Base-by-base conservation (phyloP, 352 stramenopile genomes). In the Globisporangium nodosum region DNA sequence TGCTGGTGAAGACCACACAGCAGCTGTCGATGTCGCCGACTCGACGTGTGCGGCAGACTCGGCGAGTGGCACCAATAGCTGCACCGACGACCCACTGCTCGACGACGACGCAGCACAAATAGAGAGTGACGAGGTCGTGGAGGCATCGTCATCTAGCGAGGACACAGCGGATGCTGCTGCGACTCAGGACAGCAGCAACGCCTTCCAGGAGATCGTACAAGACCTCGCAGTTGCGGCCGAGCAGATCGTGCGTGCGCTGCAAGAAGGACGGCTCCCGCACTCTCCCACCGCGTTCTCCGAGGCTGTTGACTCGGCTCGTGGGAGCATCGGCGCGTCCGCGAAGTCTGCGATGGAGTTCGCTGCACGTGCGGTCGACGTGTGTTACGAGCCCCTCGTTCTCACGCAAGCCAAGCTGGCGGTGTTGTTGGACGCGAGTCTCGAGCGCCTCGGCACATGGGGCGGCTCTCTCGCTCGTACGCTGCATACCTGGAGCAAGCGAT, bases 161-260 rank as follows among this genome's bases (percentile, higher is more conserved):
- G 43, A 49, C 43, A 47, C 20, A 11, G 35, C 21, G 5, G 31
- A 53, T 5, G 27, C 3, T 13, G 12, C 20, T 5, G 42, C 5
- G 12, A 35, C 5, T 3, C 15, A 33, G 18, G 7, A 45, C 45
- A 31, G 16, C 40, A 47, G n/a, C n/a, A 51, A 16, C n/a, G 12
- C 3, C 8, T 52, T 63, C 27, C 49, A 53, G 9, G 40, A 48
- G 11, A 37, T 53, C 42, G 57, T 53, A 12, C 21, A 47, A 0
- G 58, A 55, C 12, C 31, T 64, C 13, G 58, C 58, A 16, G 47
- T 30, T 43, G 58, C 58, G 0, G 21, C 39, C 3, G 52, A 64
- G 45, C 58, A 60, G 43, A 39, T 64, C 35, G 58, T 60, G 21
- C 4, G 24, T 1, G 58, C 54, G 18, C 20, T 64, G 21, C 45